phyloP scores from a whole-genome alignment of 164 flowering plant genomes.

The Magnolia officinalis region DNA sequence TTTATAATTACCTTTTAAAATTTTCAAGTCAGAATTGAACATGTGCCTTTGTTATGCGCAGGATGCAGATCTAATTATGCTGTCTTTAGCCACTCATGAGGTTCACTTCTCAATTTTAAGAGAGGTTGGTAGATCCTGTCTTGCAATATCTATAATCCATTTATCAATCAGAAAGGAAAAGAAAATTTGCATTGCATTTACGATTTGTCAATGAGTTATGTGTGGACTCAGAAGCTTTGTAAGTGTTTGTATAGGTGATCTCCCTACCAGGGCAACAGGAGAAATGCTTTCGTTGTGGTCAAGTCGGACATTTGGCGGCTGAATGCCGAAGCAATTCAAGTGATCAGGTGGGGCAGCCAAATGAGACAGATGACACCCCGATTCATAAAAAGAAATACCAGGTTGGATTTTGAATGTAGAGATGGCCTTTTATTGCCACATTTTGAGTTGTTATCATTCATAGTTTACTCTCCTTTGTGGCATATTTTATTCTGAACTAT shows the following conservation, averaged over 20 bases:
- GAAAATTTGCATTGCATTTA: neutral
- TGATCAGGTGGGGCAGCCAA: constrained; percentile 24
- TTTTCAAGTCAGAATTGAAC: constrained; percentile 1
- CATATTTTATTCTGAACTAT: neutral
- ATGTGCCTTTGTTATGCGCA: constrained; percentile 15
- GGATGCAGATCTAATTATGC: constrained; percentile 99
- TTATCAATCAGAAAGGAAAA: neutral
- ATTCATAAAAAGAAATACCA: constrained; percentile 95
- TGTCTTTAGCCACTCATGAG: constrained; percentile 93
- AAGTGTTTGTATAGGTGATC: constrained; percentile 53
- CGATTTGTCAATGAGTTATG: constrained; percentile 1
- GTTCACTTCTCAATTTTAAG: constrained; percentile 92
- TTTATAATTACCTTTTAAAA: neutral
- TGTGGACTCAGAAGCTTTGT: constrained; percentile 5
- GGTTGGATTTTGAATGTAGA: constrained; percentile 35
- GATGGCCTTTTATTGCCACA: neutral
- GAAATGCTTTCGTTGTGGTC: constrained; percentile 84
- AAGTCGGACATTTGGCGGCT: constrained; percentile 91
- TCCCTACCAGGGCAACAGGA: constrained; percentile 81
- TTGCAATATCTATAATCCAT: neutral
- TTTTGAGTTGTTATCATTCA: neutral
- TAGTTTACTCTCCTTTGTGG: neutral
- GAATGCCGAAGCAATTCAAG: constrained; percentile 55
- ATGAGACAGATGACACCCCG: constrained; percentile 59
- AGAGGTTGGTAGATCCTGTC: constrained; percentile 55